phyloP scores from a whole-genome alignment of 306 rosid genomes.

The Pyrus bretschneideri region DNA sequence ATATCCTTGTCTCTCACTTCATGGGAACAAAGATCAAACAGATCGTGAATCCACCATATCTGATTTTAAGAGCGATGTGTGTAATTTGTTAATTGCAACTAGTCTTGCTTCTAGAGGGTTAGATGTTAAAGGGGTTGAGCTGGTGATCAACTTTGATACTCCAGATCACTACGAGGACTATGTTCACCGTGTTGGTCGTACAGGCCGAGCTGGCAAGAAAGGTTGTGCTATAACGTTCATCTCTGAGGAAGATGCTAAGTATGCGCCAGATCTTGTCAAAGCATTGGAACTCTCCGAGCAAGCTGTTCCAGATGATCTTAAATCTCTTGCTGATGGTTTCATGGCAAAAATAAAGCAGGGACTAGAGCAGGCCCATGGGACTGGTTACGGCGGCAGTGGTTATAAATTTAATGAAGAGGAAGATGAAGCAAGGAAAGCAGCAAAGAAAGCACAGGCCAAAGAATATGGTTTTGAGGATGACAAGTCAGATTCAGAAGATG shows the following conservation, averaged over 20 bases:
- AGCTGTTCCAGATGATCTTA: slow-evolving; percentile 80
- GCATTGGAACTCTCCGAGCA: slow-evolving; percentile 89
- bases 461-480: slow-evolving; percentile 96
- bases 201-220: slow-evolving; percentile 91
- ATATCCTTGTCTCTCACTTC: slow-evolving; percentile 82
- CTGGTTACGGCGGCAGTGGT: slow-evolving; percentile 97
- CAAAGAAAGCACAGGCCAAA: slow-evolving; percentile 94
- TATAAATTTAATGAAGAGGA: slow-evolving; percentile 91
- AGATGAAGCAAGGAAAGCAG: slow-evolving; percentile 91
- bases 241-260: slow-evolving; percentile 76
- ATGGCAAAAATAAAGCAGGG: slow-evolving; percentile 79
- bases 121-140: slow-evolving; percentile 90
- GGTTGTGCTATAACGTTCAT: slow-evolving; percentile 90
- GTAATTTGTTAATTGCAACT: slow-evolving; percentile 75
- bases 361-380: slow-evolving; percentile 81
- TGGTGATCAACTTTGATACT: slow-evolving; percentile 78
- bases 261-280: slow-evolving; percentile 82
- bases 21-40: slow-evolving; percentile 88
- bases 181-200: slow-evolving; percentile 93
- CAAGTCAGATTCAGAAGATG: slow-evolving; percentile 90
- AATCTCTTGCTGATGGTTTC: slow-evolving; percentile 67
- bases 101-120: slow-evolving; percentile 94
- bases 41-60: slow-evolving; percentile 90
- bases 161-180: slow-evolving; percentile 96
- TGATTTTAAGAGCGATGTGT: slow-evolving; percentile 81